Evolutionary conservation across 2,329 filamentous ascomycete genomes (phyloP), one percentile per base, ranked within the genome.

Genomic region (Fusarium metavorans): DNA sequence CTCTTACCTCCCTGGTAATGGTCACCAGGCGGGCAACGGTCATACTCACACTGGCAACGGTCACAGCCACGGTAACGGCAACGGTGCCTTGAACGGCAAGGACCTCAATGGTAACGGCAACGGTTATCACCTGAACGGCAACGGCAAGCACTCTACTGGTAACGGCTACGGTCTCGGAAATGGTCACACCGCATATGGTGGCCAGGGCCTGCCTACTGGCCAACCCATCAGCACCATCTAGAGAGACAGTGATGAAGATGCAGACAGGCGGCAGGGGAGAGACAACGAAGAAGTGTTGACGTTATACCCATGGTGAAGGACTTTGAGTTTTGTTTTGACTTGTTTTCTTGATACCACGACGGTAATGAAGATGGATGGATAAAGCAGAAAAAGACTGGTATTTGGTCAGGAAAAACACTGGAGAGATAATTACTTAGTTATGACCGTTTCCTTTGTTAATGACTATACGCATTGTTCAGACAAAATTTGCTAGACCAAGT

Each of bases 291-390:
- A 66, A 67, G 37, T 58, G 56, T 71, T 70, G 32, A 71, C 54
- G 68, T 68, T 78, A 79, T 79, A 78, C 77, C 77, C 77, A 77
- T 77, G 70, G 32, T 64, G 56, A 71, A 52, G 72, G 52, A 59
- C 63, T 71, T 69, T 66, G 67, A 70, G 48, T 67, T 68, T 69
- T 48, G 43, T 70, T 70, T 27, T 61, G 23, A 70, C 70, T 56
- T 72, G 69, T 41, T 69, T 79, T 70, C 67, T 75, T 71, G 54
- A 75, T 76, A 75, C 73, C 73, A 75, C 67, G 52, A 66, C 50
- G 73, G 72, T 66, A 70, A 70, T 41, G 70, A 75, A 32, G 72
- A 77, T 71, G 63, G 62, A 65, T 11, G 59, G 66, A 64, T 58
- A 66, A 73, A 68, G 62, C 57, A 73, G 27, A 39, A 65, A 54